Base-by-base conservation (phyloP, 495 filamentous ascomycete genomes). In the Neurospora sp. region DNA sequence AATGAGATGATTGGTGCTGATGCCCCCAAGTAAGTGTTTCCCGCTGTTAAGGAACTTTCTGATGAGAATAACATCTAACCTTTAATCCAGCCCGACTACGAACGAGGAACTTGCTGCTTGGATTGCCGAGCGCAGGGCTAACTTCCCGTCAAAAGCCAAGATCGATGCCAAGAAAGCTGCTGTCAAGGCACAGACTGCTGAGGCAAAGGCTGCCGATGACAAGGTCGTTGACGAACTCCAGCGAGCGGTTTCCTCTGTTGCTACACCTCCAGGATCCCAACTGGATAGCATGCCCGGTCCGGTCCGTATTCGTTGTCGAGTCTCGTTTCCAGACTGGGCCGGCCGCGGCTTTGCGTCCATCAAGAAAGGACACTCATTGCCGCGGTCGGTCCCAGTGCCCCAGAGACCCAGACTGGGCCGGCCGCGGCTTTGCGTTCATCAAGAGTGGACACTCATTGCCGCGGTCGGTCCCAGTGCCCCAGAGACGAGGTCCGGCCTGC, bases 1-100 rank as follows among this genome's bases (percentile, higher is more conserved):
- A 90, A 92, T 75, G 93, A 96, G 81, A 75, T 85, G 66, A 79
- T 83, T 72, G 85, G 85, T 31, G 76, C 78, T 40, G 84, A 85
- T 66, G 82, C 81, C 20, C 84, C 83, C 42, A 82, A 86, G 86
- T 88, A 82, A 74, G 80, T 78, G 44, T 70, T 80, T 74, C 72
- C 39, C 76, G 59, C 75, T 46, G 20, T 70, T 41, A 11, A n/a
- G n/a, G n/a, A n/a, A n/a, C 4, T 86, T 81, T 73, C 80, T 77
- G 54, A 18, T 66, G 1, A 7, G 48, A 27, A 59, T 14, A 27
- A 14, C 48, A 35, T 35, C 35, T 27, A 27, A 59, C 48, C 2
- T 14, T 27, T 6, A 7, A 59, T 14, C 5, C 48, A 27, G 48
- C 2, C 48, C 48, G 1, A 59, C 11, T 2, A 59, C 48, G 2